These are phyloP conservation scores for Phaeosphaeriaceae sp. DNA, from an alignment of 2,329 filamentous ascomycete genomes.

Conservation along the genomic window DNA sequence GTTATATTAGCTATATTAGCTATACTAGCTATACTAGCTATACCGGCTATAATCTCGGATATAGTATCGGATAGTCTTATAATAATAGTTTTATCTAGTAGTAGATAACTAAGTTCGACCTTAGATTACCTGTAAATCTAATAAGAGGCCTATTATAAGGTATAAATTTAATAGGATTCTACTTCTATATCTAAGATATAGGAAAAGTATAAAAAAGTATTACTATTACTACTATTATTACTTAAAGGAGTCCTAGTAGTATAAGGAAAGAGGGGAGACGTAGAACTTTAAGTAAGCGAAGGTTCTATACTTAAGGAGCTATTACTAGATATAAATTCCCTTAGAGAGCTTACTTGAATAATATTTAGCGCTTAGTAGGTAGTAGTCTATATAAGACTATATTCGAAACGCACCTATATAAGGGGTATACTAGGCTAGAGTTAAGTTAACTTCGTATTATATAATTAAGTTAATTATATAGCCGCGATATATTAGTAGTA, in stretches of 20 bases:
- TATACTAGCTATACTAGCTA: no score
- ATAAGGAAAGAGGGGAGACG: constrained; percentile 4
- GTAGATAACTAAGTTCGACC: no score
- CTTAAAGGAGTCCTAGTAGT: constrained; percentile 3
- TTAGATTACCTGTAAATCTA: no score
- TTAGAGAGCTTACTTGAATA: constrained; percentile 10
- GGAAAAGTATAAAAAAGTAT: constrained; percentile 6
- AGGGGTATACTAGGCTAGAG: constrained; percentile 4
- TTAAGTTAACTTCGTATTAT: constrained; percentile 11
- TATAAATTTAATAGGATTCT: constrained; percentile 10
- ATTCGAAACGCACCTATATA: constrained; percentile 12
- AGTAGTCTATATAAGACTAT: constrained; percentile 5
- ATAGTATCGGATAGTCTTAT: no score
- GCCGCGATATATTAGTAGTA: constrained; percentile 2
- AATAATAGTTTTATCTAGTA: no score
- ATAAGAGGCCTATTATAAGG: constrained; percentile 7
- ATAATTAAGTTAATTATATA: constrained; percentile 1
- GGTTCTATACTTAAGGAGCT: constrained; percentile 5
- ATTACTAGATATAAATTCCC: no score
- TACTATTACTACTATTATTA: constrained; percentile 1
- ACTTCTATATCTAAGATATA: no score
- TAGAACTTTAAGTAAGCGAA: constrained; percentile 14
- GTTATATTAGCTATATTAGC: no score
- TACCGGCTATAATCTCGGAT: no score
- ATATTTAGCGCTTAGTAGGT: constrained; percentile 2